Evolutionary conservation across 1,284 basidiomycete genomes (phyloP).

Genomic region (Peniophora sp.): DNA sequence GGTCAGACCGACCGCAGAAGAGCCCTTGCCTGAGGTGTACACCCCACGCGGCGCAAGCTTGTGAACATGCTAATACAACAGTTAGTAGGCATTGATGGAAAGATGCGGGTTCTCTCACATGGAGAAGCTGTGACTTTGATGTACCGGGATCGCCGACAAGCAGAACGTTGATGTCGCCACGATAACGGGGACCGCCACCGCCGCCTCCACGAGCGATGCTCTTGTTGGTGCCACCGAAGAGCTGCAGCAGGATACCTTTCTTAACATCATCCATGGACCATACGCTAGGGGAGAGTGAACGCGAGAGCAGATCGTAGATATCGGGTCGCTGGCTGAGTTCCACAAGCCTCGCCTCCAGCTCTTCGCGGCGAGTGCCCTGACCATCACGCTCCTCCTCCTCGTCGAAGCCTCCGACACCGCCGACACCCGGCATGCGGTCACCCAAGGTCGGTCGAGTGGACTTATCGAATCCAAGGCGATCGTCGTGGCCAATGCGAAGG

Average conservation of each 20-base stretch:
- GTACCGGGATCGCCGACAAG: constrained; percentile 98
- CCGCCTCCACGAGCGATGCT: constrained; percentile 89
- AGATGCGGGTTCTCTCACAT: constrained; percentile 40
- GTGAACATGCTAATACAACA: constrained; percentile 77
- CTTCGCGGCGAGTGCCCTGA: constrained; percentile 42
- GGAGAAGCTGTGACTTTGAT: constrained; percentile 92
- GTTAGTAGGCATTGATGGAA: not conserved
- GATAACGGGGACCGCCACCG: constrained; percentile 89
- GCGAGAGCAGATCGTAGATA: constrained; percentile 81
- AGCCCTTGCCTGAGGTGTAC: constrained; percentile 95
- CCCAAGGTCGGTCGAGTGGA: constrained; percentile 72
- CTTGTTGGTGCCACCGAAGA: constrained; percentile 98
- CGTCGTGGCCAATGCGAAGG: constrained; percentile 69
- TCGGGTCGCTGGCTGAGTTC: constrained; percentile 73
- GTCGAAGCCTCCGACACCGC: constrained; percentile 70
- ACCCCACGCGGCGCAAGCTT: constrained; percentile 98
- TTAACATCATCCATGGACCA: constrained; percentile 99
- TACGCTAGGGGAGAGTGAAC: constrained; percentile 89
- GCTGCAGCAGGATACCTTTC: constrained; percentile 92
- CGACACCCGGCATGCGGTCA: constrained; percentile 69
- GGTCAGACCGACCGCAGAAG: constrained; percentile 96
- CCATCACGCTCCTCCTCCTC: constrained; percentile 49
- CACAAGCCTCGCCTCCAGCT: constrained; percentile 52
- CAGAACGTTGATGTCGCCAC: constrained; percentile 96
- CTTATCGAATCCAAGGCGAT: constrained; percentile 73